Percentiles rank a stretch among this genome's conserved stretches.
Conservation (phyloP, 208 protist species). For the Zelonia costaricensis region DNA sequence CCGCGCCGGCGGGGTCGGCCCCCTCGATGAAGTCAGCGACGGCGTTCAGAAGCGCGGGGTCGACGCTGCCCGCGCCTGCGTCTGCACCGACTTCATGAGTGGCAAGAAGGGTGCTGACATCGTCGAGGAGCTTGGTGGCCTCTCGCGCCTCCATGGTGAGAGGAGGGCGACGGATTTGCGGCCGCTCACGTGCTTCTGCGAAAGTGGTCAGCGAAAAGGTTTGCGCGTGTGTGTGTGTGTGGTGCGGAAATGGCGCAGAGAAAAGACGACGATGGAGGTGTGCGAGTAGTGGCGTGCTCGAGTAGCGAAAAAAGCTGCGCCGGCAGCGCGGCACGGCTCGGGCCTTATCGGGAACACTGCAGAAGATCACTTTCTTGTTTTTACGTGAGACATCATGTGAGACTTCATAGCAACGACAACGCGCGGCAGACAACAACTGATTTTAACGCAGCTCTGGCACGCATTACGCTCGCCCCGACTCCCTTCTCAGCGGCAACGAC, state of each 20-base stretch:
- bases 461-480: too few species aligned
- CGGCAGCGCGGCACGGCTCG: too few species aligned
- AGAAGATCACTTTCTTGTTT: too few species aligned
- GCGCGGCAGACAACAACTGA: too few species aligned
- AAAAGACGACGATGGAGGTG: not conserved
- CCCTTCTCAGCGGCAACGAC: too few species aligned
- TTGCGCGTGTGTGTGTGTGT: not conserved
- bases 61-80: slow-evolving; percentile 5
- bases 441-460: too few species aligned
- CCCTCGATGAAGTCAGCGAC: slow-evolving; percentile 33
- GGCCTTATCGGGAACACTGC: too few species aligned
- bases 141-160: slow-evolving; percentile 11
- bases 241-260: not conserved
- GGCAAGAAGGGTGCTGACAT: slow-evolving; percentile 6
- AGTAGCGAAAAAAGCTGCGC: too few species aligned
- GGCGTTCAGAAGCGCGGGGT: slow-evolving; percentile 18
- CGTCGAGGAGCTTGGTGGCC: slow-evolving; percentile 8
- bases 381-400: too few species aligned
- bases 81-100: not conserved
- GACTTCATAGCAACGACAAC: too few species aligned
- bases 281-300: not conserved
- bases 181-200: not conserved
- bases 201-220: not conserved
- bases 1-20: slow-evolving; percentile 15
- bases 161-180: too few species aligned